Conservation (phyloP, 1,284 basidiomycete genomes). For the Golubevia sp. region DNA sequence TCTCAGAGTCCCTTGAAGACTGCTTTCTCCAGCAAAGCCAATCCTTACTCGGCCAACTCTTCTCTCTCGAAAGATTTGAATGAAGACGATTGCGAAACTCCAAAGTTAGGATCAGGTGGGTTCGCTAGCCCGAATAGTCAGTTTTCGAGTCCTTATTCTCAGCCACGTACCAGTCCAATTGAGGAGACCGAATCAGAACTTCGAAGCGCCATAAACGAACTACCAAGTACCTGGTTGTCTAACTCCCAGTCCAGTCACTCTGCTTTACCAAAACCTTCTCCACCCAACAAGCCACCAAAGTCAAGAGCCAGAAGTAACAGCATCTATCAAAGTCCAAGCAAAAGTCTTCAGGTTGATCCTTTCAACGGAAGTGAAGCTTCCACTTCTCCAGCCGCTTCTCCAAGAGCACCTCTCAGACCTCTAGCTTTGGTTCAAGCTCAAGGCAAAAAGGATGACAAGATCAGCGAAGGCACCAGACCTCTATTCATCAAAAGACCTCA, state of each 20-base stretch:
- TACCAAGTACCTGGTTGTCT: not conserved
- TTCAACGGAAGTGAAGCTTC: not conserved
- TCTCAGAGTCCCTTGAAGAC: conserved; percentile 26
- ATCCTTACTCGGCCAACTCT: not conserved
- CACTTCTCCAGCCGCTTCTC: not conserved
- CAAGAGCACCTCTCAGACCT: no score
- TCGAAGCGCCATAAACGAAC: conserved; percentile 9
- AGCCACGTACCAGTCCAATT: conserved; percentile 15
- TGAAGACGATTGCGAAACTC: conserved; percentile 34
- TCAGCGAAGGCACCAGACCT: no score
- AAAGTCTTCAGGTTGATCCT: no score
- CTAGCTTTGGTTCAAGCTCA: no score
- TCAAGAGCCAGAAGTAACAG: conserved; percentile 17
- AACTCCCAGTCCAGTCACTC: no score
- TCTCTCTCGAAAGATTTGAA: conserved; percentile 1
- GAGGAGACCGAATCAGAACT: conserved; percentile 18
- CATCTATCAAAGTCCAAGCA: no score
- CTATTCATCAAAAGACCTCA: no score
- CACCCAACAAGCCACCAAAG: conserved; percentile 29
- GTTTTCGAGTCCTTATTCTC: conserved; percentile 3
- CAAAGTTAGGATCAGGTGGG: conserved; percentile 26
- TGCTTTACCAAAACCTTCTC: conserved; percentile 8
- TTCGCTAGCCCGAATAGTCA: no score
- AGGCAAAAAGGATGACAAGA: no score
- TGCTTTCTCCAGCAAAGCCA: not conserved